A percentile compares a stretch with the other conserved stretches of the same genome.
These are phyloP conservation scores for Mycena vulgaris DNA, from an alignment of 768 basidiomycete genomes.

Conservation along the genomic window DNA sequence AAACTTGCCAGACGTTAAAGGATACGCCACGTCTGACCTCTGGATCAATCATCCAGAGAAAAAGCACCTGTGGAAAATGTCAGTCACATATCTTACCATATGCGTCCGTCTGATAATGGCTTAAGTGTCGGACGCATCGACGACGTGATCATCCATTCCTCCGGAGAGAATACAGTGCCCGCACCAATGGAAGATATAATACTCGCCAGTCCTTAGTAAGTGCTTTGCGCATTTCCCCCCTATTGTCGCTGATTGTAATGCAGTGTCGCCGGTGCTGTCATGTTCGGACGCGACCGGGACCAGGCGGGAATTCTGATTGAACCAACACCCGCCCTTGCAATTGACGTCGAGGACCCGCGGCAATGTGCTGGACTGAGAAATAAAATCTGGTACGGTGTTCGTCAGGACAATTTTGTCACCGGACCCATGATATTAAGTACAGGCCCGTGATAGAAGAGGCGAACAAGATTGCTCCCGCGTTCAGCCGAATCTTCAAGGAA, in stretches of 20 bases:
- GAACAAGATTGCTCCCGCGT: slow-evolving; percentile 56
- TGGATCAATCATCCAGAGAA: slow-evolving; percentile 61
- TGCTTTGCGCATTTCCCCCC: background rate
- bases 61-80: slow-evolving; percentile 60
- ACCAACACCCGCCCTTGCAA: slow-evolving; percentile 40
- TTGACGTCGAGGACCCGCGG: slow-evolving; percentile 44
- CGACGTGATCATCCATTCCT: slow-evolving; percentile 49
- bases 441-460: slow-evolving; percentile 60
- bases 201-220: slow-evolving; percentile 40
- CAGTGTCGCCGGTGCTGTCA: slow-evolving; percentile 52
- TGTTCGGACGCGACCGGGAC: slow-evolving; percentile 61
- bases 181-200: slow-evolving; percentile 45
- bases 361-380: slow-evolving; percentile 33
- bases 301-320: slow-evolving; percentile 54
- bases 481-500: slow-evolving; percentile 65
- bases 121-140: slow-evolving; percentile 51
- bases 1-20: slow-evolving; percentile 52
- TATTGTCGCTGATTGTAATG: background rate
- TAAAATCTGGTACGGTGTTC: slow-evolving; percentile 47
- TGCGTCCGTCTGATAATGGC: background rate
- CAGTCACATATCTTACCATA: slow-evolving; percentile 10
- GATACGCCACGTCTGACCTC: slow-evolving; percentile 62
- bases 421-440: background rate
- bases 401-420: background rate
- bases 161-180: slow-evolving; percentile 52